A percentile compares a stretch with the other conserved stretches of the same genome.
Conservation (phyloP, 1,284 basidiomycete genomes). For the Malassezia nana region DNA sequence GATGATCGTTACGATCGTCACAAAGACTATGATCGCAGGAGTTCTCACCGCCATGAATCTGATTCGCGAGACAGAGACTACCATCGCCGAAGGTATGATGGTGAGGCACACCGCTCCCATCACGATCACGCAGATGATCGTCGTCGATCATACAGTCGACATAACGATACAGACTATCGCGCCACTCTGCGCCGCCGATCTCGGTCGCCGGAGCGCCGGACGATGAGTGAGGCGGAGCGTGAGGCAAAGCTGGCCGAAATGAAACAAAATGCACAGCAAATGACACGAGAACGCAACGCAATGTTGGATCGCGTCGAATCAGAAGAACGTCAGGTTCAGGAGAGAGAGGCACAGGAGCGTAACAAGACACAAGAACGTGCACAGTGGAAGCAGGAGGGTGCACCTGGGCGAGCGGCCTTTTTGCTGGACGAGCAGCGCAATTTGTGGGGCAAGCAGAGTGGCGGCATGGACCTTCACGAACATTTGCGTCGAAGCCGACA, state of each 20-base stretch:
- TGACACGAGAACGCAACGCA: slow-evolving; percentile 57
- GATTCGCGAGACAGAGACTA: slow-evolving; percentile 6
- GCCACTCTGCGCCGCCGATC: slow-evolving; percentile 22
- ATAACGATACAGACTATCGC: slow-evolving; percentile 6
- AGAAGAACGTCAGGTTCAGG: slow-evolving; percentile 25
- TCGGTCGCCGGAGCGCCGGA: slow-evolving; percentile 8
- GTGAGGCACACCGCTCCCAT: slow-evolving; percentile 13
- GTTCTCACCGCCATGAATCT: neutral
- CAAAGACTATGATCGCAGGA: neutral
- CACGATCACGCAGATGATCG: slow-evolving; percentile 14
- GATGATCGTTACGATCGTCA: neutral
- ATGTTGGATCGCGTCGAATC: slow-evolving; percentile 28
- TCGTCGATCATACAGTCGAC: slow-evolving; percentile 33
- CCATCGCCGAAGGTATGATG: slow-evolving; percentile 2
- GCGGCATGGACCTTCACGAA: slow-evolving; percentile 28
- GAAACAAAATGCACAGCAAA: slow-evolving; percentile 60
- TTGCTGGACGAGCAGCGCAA: slow-evolving; percentile 35
- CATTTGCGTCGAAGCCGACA: slow-evolving; percentile 26
- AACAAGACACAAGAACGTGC: slow-evolving; percentile 21
- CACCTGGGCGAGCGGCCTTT: slow-evolving; percentile 30
- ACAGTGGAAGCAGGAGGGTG: slow-evolving; percentile 20
- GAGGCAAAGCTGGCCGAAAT: slow-evolving; percentile 76
- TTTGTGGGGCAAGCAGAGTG: slow-evolving; percentile 23
- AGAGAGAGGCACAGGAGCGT: slow-evolving; percentile 29
- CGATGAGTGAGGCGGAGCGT: slow-evolving; percentile 55